These are phyloP conservation scores for Lachnellula cervina DNA, from an alignment of 2,329 filamentous ascomycete genomes.

Conservation along the genomic window DNA sequence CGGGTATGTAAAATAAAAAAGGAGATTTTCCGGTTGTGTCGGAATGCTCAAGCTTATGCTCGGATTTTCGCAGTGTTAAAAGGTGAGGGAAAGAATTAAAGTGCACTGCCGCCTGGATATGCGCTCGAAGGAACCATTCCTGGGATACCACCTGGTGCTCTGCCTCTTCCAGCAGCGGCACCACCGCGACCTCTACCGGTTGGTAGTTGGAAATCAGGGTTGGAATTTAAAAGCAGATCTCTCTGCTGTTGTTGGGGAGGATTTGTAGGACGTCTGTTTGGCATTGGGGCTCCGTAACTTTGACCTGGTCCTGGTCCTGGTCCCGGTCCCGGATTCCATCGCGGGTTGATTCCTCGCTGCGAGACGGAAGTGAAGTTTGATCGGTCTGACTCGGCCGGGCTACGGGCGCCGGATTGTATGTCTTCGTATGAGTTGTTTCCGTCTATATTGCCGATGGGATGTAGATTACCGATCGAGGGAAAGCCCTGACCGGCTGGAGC, in stretches of 20 bases:
- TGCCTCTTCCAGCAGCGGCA: conserved; percentile 8
- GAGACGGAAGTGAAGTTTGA: conserved; percentile 88
- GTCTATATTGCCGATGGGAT: conserved; percentile 17
- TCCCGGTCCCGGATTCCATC: conserved; percentile 55
- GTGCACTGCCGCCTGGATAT: conserved; percentile 38
- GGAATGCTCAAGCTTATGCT: not conserved
- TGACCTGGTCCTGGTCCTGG: conserved; percentile 24
- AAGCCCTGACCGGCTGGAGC: conserved; percentile 14
- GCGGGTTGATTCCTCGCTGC: conserved; percentile 81
- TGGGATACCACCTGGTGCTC: conserved; percentile 29
- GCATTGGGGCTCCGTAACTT: conserved; percentile 33
- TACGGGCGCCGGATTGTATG: conserved; percentile 56
- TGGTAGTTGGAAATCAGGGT: conserved; percentile 81
- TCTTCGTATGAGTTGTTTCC: conserved; percentile 56
- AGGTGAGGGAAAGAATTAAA: conserved; percentile 13
- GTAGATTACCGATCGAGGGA: conserved; percentile 23
- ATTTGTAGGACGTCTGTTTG: conserved; percentile 19
- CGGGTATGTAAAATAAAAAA: conserved; percentile 14
- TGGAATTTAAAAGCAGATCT: conserved; percentile 70
- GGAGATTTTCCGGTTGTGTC: conserved; percentile 12
- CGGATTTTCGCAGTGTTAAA: conserved; percentile 3
- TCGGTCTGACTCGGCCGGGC: conserved; percentile 71
- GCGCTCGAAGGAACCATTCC: conserved; percentile 51
- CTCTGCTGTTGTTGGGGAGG: conserved; percentile 44
- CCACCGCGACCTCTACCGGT: conserved; percentile 27